Conservation (phyloP, 2,329 filamentous ascomycete genomes). For the Aspergillus versicolor region DNA sequence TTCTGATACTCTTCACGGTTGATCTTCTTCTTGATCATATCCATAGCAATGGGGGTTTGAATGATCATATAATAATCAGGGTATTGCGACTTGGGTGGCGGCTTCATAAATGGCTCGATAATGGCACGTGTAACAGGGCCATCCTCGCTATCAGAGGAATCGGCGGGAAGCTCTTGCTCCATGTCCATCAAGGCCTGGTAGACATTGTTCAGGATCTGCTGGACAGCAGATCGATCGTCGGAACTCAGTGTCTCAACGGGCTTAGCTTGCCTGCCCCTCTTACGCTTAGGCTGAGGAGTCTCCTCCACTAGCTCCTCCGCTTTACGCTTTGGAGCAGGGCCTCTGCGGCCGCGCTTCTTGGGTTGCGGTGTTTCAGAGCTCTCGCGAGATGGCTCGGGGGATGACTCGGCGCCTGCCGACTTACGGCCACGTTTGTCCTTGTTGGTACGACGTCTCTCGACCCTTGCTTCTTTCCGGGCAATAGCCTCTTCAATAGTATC, state of each 20-base stretch:
- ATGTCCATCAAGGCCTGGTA: constrained; percentile 80
- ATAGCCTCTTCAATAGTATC: constrained; percentile 92
- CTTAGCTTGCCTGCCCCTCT: constrained; percentile 71
- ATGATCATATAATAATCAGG: constrained; percentile 96
- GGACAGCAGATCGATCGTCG: constrained; percentile 72
- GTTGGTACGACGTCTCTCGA: constrained; percentile 76
- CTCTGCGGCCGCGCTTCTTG: constrained; percentile 74
- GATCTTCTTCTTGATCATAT: constrained; percentile 90
- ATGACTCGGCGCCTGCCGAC: constrained; percentile 58
- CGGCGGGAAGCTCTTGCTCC: constrained; percentile 66
- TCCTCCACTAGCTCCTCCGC: constrained; percentile 74
- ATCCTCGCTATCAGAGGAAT: constrained; percentile 54
- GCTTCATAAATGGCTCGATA: constrained; percentile 89
- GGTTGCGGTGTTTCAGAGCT: constrained; percentile 77
- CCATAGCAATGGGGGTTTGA: constrained; percentile 90
- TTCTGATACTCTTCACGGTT: constrained; percentile 91
- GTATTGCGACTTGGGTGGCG: constrained; percentile 85
- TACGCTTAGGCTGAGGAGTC: constrained; percentile 74
- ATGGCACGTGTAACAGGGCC: constrained; percentile 69
- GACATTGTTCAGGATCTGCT: constrained; percentile 73
- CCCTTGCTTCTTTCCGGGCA: constrained; percentile 80
- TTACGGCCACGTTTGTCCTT: constrained; percentile 61
- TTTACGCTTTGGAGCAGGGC: constrained; percentile 80
- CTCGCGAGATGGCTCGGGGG: constrained; percentile 74
- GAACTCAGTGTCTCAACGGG: constrained; percentile 64